phyloP scores from a whole-genome alignment of 495 filamentous ascomycete species.

The Podospora sp. region DNA sequence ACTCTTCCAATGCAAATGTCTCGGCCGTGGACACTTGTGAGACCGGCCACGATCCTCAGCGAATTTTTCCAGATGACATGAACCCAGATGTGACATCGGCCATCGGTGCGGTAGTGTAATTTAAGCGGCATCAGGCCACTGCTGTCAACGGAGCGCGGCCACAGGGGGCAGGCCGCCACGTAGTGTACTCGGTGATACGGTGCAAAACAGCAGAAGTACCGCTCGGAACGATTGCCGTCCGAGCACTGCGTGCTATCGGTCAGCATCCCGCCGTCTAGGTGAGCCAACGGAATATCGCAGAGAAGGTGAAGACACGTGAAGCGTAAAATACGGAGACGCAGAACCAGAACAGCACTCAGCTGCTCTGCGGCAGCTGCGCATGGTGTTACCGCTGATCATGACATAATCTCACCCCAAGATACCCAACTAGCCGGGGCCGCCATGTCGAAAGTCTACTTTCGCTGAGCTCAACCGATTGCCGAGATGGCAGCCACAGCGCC shows the following conservation, averaged over 20 bases:
- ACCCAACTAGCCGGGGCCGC: conserved; percentile 9
- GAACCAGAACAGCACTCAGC: neutral
- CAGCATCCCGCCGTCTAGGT: neutral
- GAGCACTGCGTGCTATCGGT: neutral
- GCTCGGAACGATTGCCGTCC: too few relatives aligned
- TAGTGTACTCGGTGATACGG: neutral
- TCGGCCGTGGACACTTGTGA: neutral
- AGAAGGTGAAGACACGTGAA: neutral
- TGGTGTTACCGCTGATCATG: conserved; percentile 21
- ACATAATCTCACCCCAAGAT: conserved; percentile 19
- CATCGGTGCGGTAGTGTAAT: neutral
- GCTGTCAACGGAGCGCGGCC: too few relatives aligned
- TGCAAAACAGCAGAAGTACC: neutral
- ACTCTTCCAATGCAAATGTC: neutral
- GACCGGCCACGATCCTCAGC: neutral
- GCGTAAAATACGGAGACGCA: neutral
- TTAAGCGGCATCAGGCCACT: neutral
- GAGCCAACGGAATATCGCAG: neutral
- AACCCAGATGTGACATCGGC: neutral
- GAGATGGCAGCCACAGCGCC: neutral
- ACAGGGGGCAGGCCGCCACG: too few relatives aligned
- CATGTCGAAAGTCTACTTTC: conserved; percentile 1
- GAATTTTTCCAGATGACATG: neutral
- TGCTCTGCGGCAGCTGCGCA: neutral
- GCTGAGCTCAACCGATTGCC: neutral